Evolutionary conservation across 1,284 basidiomycete species (phyloP).

Genomic region (Cystobasidium sp.): DNA sequence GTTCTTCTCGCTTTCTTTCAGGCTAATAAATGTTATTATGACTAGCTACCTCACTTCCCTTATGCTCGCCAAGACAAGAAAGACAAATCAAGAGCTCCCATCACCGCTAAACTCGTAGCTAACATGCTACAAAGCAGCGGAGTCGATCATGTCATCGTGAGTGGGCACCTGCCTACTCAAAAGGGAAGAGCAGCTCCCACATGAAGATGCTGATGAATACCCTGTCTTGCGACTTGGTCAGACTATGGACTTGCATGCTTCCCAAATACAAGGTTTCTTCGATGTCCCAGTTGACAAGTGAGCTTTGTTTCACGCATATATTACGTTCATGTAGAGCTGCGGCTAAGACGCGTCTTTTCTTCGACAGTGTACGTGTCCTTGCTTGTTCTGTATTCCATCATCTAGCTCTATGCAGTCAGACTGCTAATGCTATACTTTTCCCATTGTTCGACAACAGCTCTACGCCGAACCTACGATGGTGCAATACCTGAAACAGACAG

Average conservation of each 20-base stretch:
- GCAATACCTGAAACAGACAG: constrained; percentile 90
- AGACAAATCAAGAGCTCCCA: constrained; percentile 98
- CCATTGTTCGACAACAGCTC: constrained; percentile 63
- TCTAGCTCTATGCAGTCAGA: background rate
- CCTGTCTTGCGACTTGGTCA: constrained; percentile 56
- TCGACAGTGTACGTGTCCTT: constrained; percentile 59
- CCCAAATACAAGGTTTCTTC: constrained; percentile 99
- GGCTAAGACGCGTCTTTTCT: background rate
- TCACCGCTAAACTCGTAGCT: constrained; percentile 97
- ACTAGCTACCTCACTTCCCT: constrained; percentile 74
- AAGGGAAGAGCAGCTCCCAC: background rate
- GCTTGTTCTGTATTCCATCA: background rate
- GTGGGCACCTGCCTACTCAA: constrained; percentile 57
- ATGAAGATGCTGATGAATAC: background rate
- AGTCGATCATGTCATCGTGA: constrained; percentile 97
- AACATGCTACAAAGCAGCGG: constrained; percentile 95
- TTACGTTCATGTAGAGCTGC: background rate
- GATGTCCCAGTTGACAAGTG: constrained; percentile 99
- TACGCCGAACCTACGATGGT: constrained; percentile 98
- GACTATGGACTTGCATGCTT: constrained; percentile 98
- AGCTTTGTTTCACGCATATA: constrained; percentile 58
- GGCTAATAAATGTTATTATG: too few relatives aligned
- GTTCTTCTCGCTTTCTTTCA: background rate
- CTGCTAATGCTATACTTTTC: background rate
- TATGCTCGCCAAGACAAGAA: constrained; percentile 99